A percentile compares a stretch with the other conserved stretches of the same genome.
Conservation (phyloP, 73 alveolate genomes). For the Paramecium tetraurelia region DNA sequence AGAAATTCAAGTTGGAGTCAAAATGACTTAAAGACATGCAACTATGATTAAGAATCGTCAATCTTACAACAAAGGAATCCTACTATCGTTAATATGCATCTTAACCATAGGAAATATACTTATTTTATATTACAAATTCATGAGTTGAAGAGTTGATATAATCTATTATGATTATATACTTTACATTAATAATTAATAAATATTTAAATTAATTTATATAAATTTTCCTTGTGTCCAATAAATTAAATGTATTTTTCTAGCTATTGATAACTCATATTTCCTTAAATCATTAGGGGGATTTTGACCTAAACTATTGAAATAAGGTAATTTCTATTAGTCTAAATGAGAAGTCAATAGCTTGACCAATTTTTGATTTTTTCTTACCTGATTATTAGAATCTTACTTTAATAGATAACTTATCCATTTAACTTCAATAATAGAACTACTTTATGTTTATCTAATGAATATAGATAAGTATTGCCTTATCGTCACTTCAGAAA, state of each 20-base stretch:
- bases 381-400: background rate
- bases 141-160: background rate
- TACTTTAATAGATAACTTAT: background rate
- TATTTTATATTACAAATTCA: background rate
- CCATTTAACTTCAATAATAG: background rate
- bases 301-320: background rate
- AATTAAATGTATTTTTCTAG: too few species aligned
- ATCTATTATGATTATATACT: background rate
- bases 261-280: background rate
- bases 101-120: background rate
- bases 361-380: background rate
- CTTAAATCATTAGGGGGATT: background rate
- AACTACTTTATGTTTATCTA: background rate
- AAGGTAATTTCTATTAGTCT: background rate
- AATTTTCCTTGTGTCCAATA: background rate
- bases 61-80: background rate
- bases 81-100: background rate
- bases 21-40: background rate
- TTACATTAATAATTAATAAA: background rate
- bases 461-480: background rate
- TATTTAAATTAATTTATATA: too few species aligned
- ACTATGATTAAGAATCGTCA: slow-evolving; percentile 1
- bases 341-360: background rate
- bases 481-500: background rate
- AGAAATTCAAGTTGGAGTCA: background rate